Base-by-base conservation (phyloP, 2,329 filamentous ascomycete species). In the Diplodia scrobiculata region DNA sequence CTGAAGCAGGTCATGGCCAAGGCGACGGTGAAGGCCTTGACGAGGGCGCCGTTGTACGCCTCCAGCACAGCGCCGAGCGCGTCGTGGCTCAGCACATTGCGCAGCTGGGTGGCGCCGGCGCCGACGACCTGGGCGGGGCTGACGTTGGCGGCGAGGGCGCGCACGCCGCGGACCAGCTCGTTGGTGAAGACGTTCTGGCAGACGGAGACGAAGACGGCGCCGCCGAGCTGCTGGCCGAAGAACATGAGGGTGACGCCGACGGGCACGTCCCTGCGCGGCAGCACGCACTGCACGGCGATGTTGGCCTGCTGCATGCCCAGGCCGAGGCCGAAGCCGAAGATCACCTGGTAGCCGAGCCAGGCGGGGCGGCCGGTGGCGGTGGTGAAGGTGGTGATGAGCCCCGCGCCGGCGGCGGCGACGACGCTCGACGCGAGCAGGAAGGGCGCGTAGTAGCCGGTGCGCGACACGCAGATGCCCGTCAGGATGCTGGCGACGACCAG, bases 21-120 rank as follows among this genome's bases (percentile, higher is more conserved):
- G 1, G 81, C 83, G 6, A 90, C 84, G 67, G 85, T 83, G 72
- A 89, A 91, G 0, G 83, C 83, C 66, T 82, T 77, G 1, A 81
- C 81, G 36, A 91, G 74, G 0, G 87, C 81, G 27, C 79, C 73
- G 72, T 90, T 91, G 77, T 91, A 84, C 1, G 79, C 73, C 0
- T 76, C 73, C 67, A 84, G 82, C 25, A 93, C 79, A 51, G 86
- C 82, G 0, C 88, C 91, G 1, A 84, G 83, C 45, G 84, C 84
- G 3, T 79, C 78, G 0, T 70, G 70, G 25, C 81, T 71, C 2
- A 84, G 79, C 25, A 79, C 69, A 10, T 65, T 67, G 29, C 45
- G n/a, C 59, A 64, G 19, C 6, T 64, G 41, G 7, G 65, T 66
- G 3, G 60, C 66, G 21, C 66, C 66, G 51, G 52, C 52, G 32